Percentiles rank a stretch among this genome's conserved stretches.
phyloP scores from a whole-genome alignment of 148 eudicot genomes.

The Fallopia convolvulus region DNA sequence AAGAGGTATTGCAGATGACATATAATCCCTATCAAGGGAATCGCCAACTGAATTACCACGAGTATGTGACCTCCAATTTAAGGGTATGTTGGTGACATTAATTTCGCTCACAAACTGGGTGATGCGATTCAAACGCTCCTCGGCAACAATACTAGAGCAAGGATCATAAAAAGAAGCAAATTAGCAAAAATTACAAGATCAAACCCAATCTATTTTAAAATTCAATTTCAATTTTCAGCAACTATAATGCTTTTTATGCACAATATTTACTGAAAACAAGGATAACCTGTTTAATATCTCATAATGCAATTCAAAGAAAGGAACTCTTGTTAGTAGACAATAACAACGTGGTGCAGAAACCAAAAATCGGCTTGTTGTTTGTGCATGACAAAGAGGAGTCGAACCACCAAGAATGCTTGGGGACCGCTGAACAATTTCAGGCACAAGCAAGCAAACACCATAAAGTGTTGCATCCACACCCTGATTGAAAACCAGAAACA shows the following conservation, averaged over 20 bases:
- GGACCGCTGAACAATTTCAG: slow-evolving; percentile 88
- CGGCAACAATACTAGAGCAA: slow-evolving; percentile 57
- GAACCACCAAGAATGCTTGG: slow-evolving; percentile 54
- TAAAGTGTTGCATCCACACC: slow-evolving; percentile 74
- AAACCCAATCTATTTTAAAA: not conserved
- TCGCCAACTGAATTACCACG: slow-evolving; percentile 28
- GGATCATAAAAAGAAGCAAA: not conserved
- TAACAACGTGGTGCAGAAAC: slow-evolving; percentile 97
- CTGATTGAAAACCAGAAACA: not conserved
- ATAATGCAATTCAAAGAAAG: slow-evolving; percentile 85
- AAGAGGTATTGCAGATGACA: slow-evolving; percentile 76
- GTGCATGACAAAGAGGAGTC: slow-evolving; percentile 44
- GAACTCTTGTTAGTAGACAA: slow-evolving; percentile 85
- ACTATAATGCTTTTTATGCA: not conserved
- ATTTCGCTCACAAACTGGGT: slow-evolving; percentile 74
- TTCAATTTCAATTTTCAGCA: not conserved
- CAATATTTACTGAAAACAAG: not conserved
- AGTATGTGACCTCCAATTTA: slow-evolving; percentile 29
- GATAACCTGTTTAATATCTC: slow-evolving; percentile 65
- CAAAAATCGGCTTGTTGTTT: slow-evolving; percentile 46
- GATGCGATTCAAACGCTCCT: slow-evolving; percentile 89
- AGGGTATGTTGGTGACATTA: slow-evolving; percentile 37
- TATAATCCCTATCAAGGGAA: slow-evolving; percentile 35
- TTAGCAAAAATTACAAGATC: not conserved
- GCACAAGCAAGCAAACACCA: slow-evolving; percentile 94